A percentile compares a stretch with the other conserved stretches of the same genome.
Conservation (phyloP, 1,139 yeast species). For the Blastobotrys aristatus region DNA sequence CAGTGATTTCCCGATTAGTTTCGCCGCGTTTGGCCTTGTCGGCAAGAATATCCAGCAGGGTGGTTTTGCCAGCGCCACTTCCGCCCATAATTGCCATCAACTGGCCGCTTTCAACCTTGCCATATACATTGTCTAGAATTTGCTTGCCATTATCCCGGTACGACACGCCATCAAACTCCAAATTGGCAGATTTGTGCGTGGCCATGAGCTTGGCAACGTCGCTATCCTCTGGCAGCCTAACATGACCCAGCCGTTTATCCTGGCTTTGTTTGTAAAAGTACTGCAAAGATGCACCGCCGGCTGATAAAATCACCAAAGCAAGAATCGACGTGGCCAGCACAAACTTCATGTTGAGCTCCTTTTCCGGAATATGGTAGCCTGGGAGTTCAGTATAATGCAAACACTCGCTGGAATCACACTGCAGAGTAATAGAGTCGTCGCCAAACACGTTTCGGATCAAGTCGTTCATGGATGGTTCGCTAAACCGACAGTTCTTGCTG, state of each 20-base stretch:
- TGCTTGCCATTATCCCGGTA: slow-evolving; percentile 53
- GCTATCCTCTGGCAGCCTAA: slow-evolving; percentile 36
- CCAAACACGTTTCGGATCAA: slow-evolving; percentile 87
- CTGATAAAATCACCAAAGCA: slow-evolving; percentile 38
- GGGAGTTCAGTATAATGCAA: slow-evolving; percentile 89
- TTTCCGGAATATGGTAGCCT: slow-evolving; percentile 68
- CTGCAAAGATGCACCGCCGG: slow-evolving; percentile 43
- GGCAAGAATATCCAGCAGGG: slow-evolving; percentile 84
- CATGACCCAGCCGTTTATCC: slow-evolving; percentile 22
- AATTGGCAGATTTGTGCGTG: slow-evolving; percentile 66
- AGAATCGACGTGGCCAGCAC: slow-evolving; percentile 49
- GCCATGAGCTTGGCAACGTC: slow-evolving; percentile 35
- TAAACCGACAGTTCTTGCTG: slow-evolving; percentile 61
- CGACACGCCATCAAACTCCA: slow-evolving; percentile 67
- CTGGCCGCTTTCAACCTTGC: slow-evolving; percentile 79
- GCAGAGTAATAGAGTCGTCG: slow-evolving; percentile 76
- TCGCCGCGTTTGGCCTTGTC: slow-evolving; percentile 76
- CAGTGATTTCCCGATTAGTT: slow-evolving; percentile 57
- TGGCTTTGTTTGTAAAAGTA: slow-evolving; percentile 28
- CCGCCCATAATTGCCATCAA: slow-evolving; percentile 97
- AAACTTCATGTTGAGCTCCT: slow-evolving; percentile 46
- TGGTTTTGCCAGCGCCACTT: slow-evolving; percentile 97
- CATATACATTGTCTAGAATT: slow-evolving; percentile 62
- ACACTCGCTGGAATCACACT: slow-evolving; percentile 86
- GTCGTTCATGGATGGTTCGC: slow-evolving; percentile 95